phyloP scores from a whole-genome alignment of 768 basidiomycete species.

The Kwoniella europaea region DNA sequence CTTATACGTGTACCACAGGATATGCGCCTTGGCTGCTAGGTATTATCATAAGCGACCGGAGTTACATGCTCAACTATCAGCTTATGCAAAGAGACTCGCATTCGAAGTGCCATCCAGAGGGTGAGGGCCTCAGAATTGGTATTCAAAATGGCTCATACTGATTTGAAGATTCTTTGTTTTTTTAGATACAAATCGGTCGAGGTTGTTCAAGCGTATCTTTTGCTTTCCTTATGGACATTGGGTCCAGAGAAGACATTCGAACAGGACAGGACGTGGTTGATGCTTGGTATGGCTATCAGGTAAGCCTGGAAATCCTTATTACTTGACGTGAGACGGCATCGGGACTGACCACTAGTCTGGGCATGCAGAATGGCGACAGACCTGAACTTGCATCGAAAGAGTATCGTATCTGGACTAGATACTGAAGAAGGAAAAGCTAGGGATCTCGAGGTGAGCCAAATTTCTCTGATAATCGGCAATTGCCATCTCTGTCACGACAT shows the following conservation, averaged over 20 bases:
- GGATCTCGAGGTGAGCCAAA: constrained; percentile 61
- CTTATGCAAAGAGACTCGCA: constrained; percentile 79
- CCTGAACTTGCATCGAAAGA: constrained; percentile 90
- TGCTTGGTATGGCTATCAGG: constrained; percentile 86
- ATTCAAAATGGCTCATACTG: neutral
- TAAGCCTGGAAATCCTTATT: neutral
- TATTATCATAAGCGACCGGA: constrained; percentile 84
- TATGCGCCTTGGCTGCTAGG: constrained; percentile 92
- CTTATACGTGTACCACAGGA: constrained; percentile 60
- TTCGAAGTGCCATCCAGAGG: constrained; percentile 63
- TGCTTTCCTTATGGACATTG: constrained; percentile 86
- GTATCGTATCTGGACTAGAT: constrained; percentile 68
- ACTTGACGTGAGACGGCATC: neutral
- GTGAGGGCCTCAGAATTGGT: constrained; percentile 4
- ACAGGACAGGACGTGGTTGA: constrained; percentile 90
- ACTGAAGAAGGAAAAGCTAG: constrained; percentile 79
- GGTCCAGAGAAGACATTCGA: constrained; percentile 96
- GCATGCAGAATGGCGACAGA: constrained; percentile 90
- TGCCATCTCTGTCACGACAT: constrained; percentile 1
- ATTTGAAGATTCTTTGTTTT: neutral
- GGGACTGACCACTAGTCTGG: constrained; percentile 63
- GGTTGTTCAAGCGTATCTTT: constrained; percentile 91
- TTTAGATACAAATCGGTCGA: constrained; percentile 69
- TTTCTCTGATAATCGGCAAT: neutral
- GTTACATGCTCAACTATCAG: constrained; percentile 71